Evolutionary conservation across 345 rosid genomes (phyloP).

Genomic region (Arabidopsis thaliana): TAIR10.1 NC_003075.7:9982001-9982500

Average conservation of each 20-base stretch:
- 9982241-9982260: background rate
- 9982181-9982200: background rate
- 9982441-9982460: conserved; percentile 14
- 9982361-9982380: conserved; percentile 18
- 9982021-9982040: too few species aligned
- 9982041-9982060: too few species aligned
- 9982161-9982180: background rate
- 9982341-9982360: conserved; percentile 35
- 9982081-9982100: too few species aligned
- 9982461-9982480: conserved; percentile 23
- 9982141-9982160: background rate
- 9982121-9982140: background rate
- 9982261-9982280: background rate
- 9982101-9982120: conserved; percentile 2
- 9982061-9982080: too few species aligned
- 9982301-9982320: conserved; percentile 1
- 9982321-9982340: conserved; percentile 25
- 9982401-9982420: conserved; percentile 38
- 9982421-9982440: conserved; percentile 23
- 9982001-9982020: too few species aligned
- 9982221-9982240: background rate
- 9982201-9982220: background rate
- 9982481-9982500: conserved; percentile 28
- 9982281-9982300: background rate
- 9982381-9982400: conserved; percentile 25